Evolutionary conservation across 495 filamentous ascomycete species (phyloP).

Genomic region (Hyaloscypha finlandica): DNA sequence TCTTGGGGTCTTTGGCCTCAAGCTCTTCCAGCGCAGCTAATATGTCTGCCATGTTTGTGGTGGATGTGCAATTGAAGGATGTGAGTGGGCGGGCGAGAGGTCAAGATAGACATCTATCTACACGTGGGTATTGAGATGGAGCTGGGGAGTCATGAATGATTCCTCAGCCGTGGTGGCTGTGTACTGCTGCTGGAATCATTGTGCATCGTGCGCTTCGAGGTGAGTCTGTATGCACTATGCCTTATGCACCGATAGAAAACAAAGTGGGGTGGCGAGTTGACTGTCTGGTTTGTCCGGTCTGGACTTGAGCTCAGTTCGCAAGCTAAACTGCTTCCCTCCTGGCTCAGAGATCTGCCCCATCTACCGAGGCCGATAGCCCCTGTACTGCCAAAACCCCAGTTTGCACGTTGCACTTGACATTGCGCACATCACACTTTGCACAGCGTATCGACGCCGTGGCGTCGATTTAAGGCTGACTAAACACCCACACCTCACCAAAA

Average conservation of each 20-base stretch:
- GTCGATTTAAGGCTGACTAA: too few relatives aligned
- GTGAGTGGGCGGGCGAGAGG: not conserved
- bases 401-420: too few relatives aligned
- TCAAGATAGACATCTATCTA: not conserved
- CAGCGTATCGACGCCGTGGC: too few relatives aligned
- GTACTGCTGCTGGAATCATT: not conserved
- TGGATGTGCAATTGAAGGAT: not conserved
- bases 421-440: too few relatives aligned
- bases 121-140: not conserved
- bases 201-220: not conserved
- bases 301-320: not conserved
- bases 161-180: slow-evolving; percentile 5
- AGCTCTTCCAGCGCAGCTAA: slow-evolving; percentile 22
- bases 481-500: too few relatives aligned
- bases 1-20: slow-evolving; percentile 11
- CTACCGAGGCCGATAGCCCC: too few relatives aligned
- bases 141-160: not conserved
- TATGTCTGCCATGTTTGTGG: slow-evolving; percentile 15
- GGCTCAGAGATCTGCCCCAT: not conserved
- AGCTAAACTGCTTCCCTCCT: not conserved
- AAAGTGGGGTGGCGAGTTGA: not conserved
- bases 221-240: not conserved
- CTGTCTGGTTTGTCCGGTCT: not conserved
- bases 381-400: too few relatives aligned
- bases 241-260: not conserved